Percentiles rank a stretch among this genome's conserved stretches.
Evolutionary conservation across 2,329 filamentous ascomycete species (phyloP).

Genomic region (Sclerotinia minor): DNA sequence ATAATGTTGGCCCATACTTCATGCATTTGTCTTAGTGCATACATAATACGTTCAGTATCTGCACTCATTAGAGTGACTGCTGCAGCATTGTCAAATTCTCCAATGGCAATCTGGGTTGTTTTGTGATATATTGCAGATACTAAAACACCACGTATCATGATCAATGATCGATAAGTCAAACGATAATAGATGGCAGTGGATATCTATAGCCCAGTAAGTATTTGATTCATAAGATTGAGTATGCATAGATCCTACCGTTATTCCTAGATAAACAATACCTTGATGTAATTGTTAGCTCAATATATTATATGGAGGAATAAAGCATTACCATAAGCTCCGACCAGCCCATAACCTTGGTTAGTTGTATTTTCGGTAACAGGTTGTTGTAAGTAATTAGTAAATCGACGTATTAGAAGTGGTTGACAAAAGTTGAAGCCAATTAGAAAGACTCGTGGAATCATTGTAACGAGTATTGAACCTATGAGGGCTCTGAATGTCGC

Average conservation of each 20-base stretch:
- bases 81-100: conserved; percentile 43
- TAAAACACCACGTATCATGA: conserved; percentile 44
- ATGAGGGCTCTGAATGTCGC: not conserved
- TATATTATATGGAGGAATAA: conserved; percentile 14
- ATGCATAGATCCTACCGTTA: conserved; percentile 16
- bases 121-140: conserved; percentile 54
- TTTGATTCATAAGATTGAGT: not conserved
- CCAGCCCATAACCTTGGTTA: conserved; percentile 31
- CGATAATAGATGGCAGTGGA: not conserved
- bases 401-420: conserved; percentile 24
- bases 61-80: conserved; percentile 50
- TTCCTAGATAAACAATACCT: conserved; percentile 9
- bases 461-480: not conserved
- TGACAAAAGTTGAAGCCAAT: conserved; percentile 33
- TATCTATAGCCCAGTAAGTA: not conserved
- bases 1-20: conserved; percentile 46
- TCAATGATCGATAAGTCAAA: not conserved
- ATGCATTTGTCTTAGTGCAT: conserved; percentile 39
- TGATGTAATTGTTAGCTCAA: conserved; percentile 1
- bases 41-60: conserved; percentile 41
- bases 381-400: conserved; percentile 33
- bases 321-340: conserved; percentile 27
- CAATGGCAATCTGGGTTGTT: conserved; percentile 35
- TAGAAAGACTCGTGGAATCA: conserved; percentile 25
- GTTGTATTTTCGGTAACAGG: conserved; percentile 10